Conservation (phyloP, 768 basidiomycete genomes). For the Amanita molliuscula region DNA sequence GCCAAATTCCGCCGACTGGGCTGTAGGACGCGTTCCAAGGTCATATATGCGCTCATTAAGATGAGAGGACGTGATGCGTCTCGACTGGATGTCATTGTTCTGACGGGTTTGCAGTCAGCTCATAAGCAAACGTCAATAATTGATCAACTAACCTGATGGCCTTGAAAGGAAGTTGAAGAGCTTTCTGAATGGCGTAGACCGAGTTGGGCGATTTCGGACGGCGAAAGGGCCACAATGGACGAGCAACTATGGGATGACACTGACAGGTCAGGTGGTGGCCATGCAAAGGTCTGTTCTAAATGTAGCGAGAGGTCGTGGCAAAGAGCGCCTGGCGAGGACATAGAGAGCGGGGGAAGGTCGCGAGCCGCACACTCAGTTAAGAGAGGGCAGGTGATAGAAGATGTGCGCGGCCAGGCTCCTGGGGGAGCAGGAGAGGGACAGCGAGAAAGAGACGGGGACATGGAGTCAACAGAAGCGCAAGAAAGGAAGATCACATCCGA, state of each 20-base stretch:
- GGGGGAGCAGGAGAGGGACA: too few species aligned
- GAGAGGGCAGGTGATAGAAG: neutral
- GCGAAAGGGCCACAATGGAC: conserved; percentile 5
- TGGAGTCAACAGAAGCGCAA: neutral
- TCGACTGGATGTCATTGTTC: neutral
- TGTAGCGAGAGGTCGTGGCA: neutral
- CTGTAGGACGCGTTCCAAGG: neutral
- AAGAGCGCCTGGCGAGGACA: conserved; percentile 1
- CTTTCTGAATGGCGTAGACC: neutral
- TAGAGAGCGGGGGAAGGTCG: neutral
- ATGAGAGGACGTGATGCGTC: neutral
- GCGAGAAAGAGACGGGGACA: neutral
- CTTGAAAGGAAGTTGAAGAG: neutral
- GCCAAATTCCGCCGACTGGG: neutral
- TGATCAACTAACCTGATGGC: neutral
- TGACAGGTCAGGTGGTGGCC: conserved; percentile 1
- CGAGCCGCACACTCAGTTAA: too few species aligned
- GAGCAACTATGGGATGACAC: conserved; percentile 3
- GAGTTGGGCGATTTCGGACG: conserved; percentile 1
- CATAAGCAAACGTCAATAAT: neutral
- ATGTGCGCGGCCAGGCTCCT: too few species aligned
- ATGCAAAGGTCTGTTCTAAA: conserved; percentile 1
- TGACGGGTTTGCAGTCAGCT: neutral
- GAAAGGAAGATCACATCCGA: neutral
- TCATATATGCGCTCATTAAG: neutral